Conservation (phyloP, 208 protist species). For the Naegleria lovaniensis region DNA sequence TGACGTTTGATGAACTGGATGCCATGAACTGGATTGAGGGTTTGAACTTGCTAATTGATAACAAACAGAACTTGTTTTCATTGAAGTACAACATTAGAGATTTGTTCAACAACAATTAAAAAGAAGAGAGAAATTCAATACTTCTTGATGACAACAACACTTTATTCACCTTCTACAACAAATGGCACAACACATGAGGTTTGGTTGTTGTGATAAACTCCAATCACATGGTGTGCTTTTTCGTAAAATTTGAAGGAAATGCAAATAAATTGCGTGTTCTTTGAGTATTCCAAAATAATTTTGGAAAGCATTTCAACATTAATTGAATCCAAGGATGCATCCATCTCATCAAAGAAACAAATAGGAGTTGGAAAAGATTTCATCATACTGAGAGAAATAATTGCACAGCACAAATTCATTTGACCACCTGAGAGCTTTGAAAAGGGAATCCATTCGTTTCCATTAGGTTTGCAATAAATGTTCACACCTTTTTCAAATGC, state of each 20-base stretch:
- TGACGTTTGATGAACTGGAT: conserved; percentile 12
- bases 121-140: too few species aligned
- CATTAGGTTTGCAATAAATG: not conserved
- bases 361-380: not conserved
- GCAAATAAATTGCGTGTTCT: not conserved
- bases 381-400: not conserved
- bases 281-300: not conserved
- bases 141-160: too few species aligned
- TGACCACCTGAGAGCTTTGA: not conserved
- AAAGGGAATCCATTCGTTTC: not conserved
- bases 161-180: not conserved
- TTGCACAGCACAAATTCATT: not conserved
- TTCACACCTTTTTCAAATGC: not conserved
- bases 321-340: not conserved
- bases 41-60: conserved; percentile 1
- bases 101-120: not conserved
- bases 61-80: conserved; percentile 24
- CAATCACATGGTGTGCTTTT: not conserved
- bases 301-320: not conserved
- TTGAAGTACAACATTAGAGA: conserved; percentile 29
- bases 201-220: not conserved
- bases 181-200: not conserved
- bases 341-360: not conserved
- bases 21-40: conserved; percentile 4
- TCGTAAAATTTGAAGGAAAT: not conserved